Base-by-base conservation (phyloP, 106 monocot genomes). In the Triglochin maritima region DNA sequence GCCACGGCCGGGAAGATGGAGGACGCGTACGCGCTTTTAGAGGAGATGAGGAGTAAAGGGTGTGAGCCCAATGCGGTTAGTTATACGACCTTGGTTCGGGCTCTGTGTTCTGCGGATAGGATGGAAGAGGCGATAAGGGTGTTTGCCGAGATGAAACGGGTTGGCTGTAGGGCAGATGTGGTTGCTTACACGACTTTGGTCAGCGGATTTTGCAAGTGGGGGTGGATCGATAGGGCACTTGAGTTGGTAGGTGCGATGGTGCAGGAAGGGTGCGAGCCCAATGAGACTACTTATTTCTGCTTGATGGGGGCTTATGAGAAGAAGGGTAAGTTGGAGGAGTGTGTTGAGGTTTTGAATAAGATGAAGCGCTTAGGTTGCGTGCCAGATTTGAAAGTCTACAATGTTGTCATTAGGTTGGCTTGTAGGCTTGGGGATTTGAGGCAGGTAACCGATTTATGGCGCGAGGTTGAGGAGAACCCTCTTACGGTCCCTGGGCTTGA, bases 401-500 rank as follows among this genome's bases (percentile, higher is more conserved):
- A 84, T 46, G 73, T 76, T 15, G 63, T 92, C 11, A 88, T 91
- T 46, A 65, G 96, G 46, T 70, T 92, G 68, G 60, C 84, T 0
- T 92, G 98, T 74, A 99, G 85, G 71, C 76, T 99, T 2, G 98
- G 86, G 1, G 88, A 98, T 55, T 43, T 85, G 62, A 75, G 81
- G 62, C 70, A 71, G 54, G 89, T 86, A 4, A 47, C 47, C 3
- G 44, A 57, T 1, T 2, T 86, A 16, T 99, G 88, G 88, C 76
- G 81, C 13, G 82, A 92, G 59, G 86, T 99, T 81, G 98, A 89
- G 52, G 66, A 64, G 12, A 69, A 77, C 48, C 74, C 77, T 42
- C 74, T 79, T 43, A 68, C 82, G 11, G 79, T 77, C 71, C 92
- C 86, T 0, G 84, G 75, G 50, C 74, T 86, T 3, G 98, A 99